Percentiles rank a stretch among this genome's conserved stretches.
phyloP scores from a whole-genome alignment of 768 basidiomycete species.

The Boletus insuetus region DNA sequence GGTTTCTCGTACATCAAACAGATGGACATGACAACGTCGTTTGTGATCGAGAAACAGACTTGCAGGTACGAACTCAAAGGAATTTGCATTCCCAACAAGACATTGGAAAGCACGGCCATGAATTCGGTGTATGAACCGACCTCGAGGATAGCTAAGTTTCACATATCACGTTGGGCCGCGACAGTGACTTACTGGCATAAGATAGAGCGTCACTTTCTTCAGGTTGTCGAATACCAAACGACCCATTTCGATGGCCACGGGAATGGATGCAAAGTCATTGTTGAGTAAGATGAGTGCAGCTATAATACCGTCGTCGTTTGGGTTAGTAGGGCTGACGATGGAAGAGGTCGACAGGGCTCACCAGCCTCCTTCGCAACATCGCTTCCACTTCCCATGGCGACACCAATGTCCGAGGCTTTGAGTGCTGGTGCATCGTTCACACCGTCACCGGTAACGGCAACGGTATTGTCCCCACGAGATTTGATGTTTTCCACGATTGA shows the following conservation, averaged over 20 bases:
- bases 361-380: slow-evolving; percentile 57
- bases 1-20: slow-evolving; percentile 52
- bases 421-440: slow-evolving; percentile 52
- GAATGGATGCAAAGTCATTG: slow-evolving; percentile 59
- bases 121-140: slow-evolving; percentile 61
- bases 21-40: slow-evolving; percentile 51
- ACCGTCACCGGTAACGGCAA: slow-evolving; percentile 58
- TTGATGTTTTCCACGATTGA: slow-evolving; percentile 55
- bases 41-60: slow-evolving; percentile 52
- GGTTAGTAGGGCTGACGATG: neutral
- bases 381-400: slow-evolving; percentile 49
- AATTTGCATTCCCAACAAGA: slow-evolving; percentile 58
- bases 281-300: slow-evolving; percentile 52
- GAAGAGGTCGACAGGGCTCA: slow-evolving; percentile 19
- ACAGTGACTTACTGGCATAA: slow-evolving; percentile 38
- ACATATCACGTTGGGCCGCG: neutral
- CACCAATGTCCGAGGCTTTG: slow-evolving; percentile 54
- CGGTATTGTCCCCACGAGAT: slow-evolving; percentile 43
- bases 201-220: slow-evolving; percentile 48
- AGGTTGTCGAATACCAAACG: slow-evolving; percentile 59
- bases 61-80: slow-evolving; percentile 54
- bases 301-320: slow-evolving; percentile 5
- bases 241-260: slow-evolving; percentile 56
- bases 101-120: slow-evolving; percentile 53
- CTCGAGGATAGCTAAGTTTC: slow-evolving; percentile 15